phyloP scores from a whole-genome alignment of 1,139 yeast genomes.

The Zygosaccharomyces sapae region DNA sequence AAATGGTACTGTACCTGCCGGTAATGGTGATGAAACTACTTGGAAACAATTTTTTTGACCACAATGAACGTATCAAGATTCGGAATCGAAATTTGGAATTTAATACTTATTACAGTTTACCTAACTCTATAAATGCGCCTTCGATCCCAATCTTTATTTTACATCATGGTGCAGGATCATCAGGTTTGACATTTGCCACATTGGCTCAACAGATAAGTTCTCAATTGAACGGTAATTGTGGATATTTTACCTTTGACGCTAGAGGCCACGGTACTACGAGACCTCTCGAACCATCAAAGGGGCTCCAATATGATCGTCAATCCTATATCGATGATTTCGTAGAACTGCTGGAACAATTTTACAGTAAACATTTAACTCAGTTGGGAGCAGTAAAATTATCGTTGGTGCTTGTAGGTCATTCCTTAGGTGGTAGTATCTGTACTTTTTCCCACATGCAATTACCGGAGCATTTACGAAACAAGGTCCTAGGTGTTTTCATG shows the following conservation, averaged over 20 bases:
- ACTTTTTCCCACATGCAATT: conserved; percentile 45
- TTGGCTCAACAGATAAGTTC: conserved; percentile 41
- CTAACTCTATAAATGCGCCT: conserved; percentile 38
- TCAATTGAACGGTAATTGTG: conserved; percentile 38
- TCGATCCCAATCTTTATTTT: conserved; percentile 57
- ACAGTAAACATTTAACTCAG: conserved; percentile 23
- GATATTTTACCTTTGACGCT: conserved; percentile 67
- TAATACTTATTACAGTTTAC: conserved; percentile 61
- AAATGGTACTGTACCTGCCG: background rate
- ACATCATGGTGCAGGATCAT: conserved; percentile 96
- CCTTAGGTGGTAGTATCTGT: conserved; percentile 85
- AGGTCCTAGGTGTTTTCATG: conserved; percentile 63
- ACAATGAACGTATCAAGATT: conserved; percentile 33
- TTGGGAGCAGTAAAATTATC: conserved; percentile 35
- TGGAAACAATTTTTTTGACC: conserved; percentile 45
- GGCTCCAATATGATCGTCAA: conserved; percentile 46
- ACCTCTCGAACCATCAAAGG: conserved; percentile 29
- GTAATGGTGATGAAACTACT: background rate
- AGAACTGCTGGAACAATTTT: conserved; percentile 43
- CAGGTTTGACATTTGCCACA: conserved; percentile 69
- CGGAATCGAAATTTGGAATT: conserved; percentile 38
- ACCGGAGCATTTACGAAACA: conserved; percentile 24
- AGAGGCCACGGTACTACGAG: conserved; percentile 74
- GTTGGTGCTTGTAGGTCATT: conserved; percentile 73
- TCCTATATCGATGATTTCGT: conserved; percentile 56